These are phyloP conservation scores for Phytopythium aichiense DNA, from an alignment of 352 stramenopile species.

Conservation along the genomic window DNA sequence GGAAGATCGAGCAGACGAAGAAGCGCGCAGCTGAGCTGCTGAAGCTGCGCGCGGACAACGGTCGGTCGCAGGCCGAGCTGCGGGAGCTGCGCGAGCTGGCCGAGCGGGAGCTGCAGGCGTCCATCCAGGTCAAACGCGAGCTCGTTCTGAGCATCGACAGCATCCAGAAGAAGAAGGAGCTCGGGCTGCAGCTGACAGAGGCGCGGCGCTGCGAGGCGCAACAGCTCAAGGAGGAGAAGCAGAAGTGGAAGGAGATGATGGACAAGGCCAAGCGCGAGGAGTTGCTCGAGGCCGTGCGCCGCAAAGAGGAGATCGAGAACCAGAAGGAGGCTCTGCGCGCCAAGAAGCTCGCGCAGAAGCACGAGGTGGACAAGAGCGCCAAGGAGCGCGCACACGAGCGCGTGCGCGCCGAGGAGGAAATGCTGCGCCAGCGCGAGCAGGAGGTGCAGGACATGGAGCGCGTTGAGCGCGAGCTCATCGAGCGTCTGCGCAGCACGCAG, in stretches of 20 bases:
- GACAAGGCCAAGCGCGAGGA: slow-evolving; percentile 67
- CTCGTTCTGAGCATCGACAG: slow-evolving; percentile 77
- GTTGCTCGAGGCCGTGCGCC: slow-evolving; percentile 54
- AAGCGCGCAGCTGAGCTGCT: slow-evolving; percentile 64
- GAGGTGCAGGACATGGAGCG: slow-evolving; percentile 83
- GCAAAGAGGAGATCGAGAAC: slow-evolving; percentile 61
- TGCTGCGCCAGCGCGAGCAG: slow-evolving; percentile 45
- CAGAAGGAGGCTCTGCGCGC: slow-evolving; percentile 64
- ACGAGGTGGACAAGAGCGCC: slow-evolving; percentile 73
- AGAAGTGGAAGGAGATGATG: slow-evolving; percentile 66
- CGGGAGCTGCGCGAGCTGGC: slow-evolving; percentile 50
- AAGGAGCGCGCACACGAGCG: slow-evolving; percentile 60
- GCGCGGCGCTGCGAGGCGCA: slow-evolving; percentile 53
- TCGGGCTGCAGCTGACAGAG: slow-evolving; percentile 63
- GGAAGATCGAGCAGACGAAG: slow-evolving; percentile 84
- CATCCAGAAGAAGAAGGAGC: slow-evolving; percentile 78
- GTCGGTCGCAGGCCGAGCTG: slow-evolving; percentile 52
- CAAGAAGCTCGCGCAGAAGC: slow-evolving; percentile 62
- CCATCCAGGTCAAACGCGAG: slow-evolving; percentile 69
- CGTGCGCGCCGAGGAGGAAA: slow-evolving; percentile 59
- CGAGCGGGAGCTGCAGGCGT: slow-evolving; percentile 62
- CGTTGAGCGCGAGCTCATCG: slow-evolving; percentile 76
- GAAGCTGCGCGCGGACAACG: slow-evolving; percentile 65
- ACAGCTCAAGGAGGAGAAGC: slow-evolving; percentile 83
- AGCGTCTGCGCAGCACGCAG: slow-evolving; percentile 78